Percentiles rank a stretch among this genome's conserved stretches.
Evolutionary conservation across 1,284 basidiomycete species (phyloP).

Genomic region (Marasmius sp.): DNA sequence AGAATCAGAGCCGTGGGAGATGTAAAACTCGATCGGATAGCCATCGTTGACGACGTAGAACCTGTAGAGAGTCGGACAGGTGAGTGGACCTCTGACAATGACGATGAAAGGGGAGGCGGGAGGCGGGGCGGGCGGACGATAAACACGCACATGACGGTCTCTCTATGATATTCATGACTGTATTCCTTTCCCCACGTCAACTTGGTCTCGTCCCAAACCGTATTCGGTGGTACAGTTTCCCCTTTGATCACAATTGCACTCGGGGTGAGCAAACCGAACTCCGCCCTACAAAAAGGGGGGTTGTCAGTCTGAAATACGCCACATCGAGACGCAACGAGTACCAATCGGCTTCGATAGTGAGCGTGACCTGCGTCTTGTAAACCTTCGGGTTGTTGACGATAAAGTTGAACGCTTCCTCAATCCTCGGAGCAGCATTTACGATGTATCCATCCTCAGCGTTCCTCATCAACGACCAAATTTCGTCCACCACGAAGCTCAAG

Average conservation of each 20-base stretch:
- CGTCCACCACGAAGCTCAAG: conserved; percentile 1
- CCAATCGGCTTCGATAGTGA: conserved; percentile 10
- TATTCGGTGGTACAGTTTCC: neutral
- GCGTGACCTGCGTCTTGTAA: conserved; percentile 1
- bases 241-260: conserved; percentile 2
- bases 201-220: neutral
- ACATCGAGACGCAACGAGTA: neutral
- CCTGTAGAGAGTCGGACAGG: neutral
- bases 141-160: neutral
- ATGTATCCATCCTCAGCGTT: neutral
- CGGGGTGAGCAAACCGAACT: conserved; percentile 10
- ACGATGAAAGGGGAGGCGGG: no score
- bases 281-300: no score
- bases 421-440: neutral
- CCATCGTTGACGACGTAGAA: conserved; percentile 9
- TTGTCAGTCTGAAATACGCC: no score
- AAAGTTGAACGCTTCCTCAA: conserved; percentile 6
- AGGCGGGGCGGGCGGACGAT: no score
- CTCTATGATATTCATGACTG: neutral
- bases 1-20: conserved; percentile 3
- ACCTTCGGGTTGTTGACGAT: conserved; percentile 3
- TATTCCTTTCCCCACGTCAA: conserved; percentile 7
- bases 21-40: conserved; percentile 10
- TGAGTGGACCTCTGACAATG: no score
- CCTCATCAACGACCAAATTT: conserved; percentile 8